A percentile compares a stretch with the other conserved stretches of the same genome.
Evolutionary conservation across 371 early-diverging fungal genomes (phyloP).

Genomic region (Rhizopus sp.): DNA sequence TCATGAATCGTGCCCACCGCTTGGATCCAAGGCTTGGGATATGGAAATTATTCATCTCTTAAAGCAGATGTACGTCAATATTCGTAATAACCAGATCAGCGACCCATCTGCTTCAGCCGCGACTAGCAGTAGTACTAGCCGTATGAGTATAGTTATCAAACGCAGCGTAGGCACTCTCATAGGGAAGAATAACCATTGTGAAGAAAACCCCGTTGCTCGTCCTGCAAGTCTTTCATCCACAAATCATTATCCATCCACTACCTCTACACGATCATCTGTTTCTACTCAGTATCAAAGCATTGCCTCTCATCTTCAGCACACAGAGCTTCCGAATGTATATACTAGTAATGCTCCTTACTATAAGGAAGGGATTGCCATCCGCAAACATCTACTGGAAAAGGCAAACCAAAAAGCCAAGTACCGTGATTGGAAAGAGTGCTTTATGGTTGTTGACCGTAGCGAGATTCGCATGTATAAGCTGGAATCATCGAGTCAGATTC

Average conservation of each 20-base stretch:
- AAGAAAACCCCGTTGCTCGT: constrained; percentile 18
- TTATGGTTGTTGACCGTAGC: constrained; percentile 71
- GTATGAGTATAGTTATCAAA: constrained; percentile 28
- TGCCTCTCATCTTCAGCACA: constrained; percentile 23
- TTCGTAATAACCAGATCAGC: constrained; percentile 65
- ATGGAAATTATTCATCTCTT: constrained; percentile 18
- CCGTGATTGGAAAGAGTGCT: constrained; percentile 80
- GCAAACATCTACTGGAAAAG: constrained; percentile 80
- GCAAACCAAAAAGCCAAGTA: constrained; percentile 74
- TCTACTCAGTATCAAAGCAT: constrained; percentile 31
- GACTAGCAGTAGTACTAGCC: constrained; percentile 1
- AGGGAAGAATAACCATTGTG: constrained; percentile 25
- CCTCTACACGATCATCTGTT: constrained; percentile 6
- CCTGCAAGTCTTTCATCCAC: constrained; percentile 23
- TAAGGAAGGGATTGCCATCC: constrained; percentile 73
- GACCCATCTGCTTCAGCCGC: constrained; percentile 40
- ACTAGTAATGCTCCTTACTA: constrained; percentile 38
- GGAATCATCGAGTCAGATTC: constrained; percentile 32
- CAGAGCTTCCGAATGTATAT: constrained; percentile 20
- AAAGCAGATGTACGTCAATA: constrained; percentile 59
- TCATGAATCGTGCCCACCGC: neutral
- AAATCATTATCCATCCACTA: constrained; percentile 18
- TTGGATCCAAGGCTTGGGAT: constrained; percentile 24
- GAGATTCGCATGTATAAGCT: constrained; percentile 78
- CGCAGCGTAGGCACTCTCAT: constrained; percentile 44